A percentile compares a stretch with the other conserved stretches of the same genome.
phyloP scores from a whole-genome alignment of 139 green algal genomes.

The Coelastrella sp. region DNA sequence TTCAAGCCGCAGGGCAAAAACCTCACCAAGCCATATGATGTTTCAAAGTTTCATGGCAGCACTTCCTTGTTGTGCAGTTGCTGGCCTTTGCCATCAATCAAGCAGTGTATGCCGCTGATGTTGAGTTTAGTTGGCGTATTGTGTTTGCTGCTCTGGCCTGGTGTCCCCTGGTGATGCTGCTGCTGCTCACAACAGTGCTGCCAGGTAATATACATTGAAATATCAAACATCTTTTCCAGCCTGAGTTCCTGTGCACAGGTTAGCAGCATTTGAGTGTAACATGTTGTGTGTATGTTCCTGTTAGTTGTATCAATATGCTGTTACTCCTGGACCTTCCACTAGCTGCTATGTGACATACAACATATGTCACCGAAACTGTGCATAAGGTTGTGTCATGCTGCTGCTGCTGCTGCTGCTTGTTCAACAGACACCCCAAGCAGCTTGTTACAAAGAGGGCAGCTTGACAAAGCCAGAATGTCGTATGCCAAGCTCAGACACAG shows the following conservation, averaged over 20 bases:
- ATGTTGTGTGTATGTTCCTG: too few species aligned
- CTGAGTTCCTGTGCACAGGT: too few species aligned
- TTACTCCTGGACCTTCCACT: too few species aligned
- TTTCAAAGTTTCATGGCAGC: neutral
- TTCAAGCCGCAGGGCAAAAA: too few species aligned
- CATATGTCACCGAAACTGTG: constrained; percentile 1
- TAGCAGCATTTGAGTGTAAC: neutral
- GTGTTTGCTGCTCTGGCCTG: constrained; percentile 26
- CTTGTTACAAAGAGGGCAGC: neutral
- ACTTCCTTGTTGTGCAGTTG: neutral
- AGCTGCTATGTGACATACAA: too few species aligned
- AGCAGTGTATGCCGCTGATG: constrained; percentile 11
- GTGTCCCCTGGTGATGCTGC: constrained; percentile 30
- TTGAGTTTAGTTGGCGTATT: neutral
- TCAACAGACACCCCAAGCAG: constrained; percentile 22
- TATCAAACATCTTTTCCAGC: too few species aligned
- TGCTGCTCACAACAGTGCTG: neutral
- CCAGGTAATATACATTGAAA: constrained; percentile 8
- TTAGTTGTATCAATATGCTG: too few species aligned
- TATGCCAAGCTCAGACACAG: neutral
- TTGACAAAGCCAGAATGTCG: neutral
- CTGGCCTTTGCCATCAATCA: constrained; percentile 28
- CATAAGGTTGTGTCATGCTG: neutral
- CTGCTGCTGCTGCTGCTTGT: neutral
- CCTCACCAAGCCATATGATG: neutral